These are phyloP conservation scores for Tricholomella constricta DNA, from an alignment of 768 basidiomycete genomes.

Conservation along the genomic window DNA sequence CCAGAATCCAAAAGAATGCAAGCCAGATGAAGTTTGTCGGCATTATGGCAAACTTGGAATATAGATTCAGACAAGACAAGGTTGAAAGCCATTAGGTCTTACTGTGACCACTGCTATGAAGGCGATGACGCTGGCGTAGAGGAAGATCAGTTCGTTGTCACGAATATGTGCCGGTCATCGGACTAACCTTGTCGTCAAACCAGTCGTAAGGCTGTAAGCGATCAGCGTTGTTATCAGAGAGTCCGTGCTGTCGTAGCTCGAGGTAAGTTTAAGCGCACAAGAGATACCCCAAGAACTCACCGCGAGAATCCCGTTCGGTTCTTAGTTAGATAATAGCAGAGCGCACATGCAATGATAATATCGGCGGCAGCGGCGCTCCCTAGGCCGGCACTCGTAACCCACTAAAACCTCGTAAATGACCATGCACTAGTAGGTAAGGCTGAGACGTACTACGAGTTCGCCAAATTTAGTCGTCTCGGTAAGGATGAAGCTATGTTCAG, in stretches of 20 bases:
- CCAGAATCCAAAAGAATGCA: conserved; percentile 52
- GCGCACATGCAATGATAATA: conserved; percentile 47
- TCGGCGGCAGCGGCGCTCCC: conserved; percentile 52
- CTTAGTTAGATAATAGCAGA: conserved; percentile 50
- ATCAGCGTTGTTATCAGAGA: conserved; percentile 45
- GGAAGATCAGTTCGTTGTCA: not conserved
- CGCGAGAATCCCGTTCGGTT: conserved; percentile 47
- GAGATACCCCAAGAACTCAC: conserved; percentile 23
- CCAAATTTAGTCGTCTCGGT: conserved; percentile 34
- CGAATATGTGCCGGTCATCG: not conserved
- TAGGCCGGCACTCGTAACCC: conserved; percentile 51
- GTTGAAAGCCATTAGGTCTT: conserved; percentile 7
- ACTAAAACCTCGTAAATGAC: conserved; percentile 41
- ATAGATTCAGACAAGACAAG: not conserved
- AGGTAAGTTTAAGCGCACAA: not conserved
- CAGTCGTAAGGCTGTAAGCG: conserved; percentile 46
- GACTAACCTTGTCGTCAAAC: conserved; percentile 43
- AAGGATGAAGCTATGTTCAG: conserved; percentile 34
- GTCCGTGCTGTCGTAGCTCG: conserved; percentile 35
- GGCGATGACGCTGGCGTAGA: conserved; percentile 36
- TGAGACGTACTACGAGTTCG: conserved; percentile 36
- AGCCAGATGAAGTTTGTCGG: conserved; percentile 50
- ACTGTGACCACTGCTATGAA: conserved; percentile 44
- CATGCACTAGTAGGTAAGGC: not conserved
- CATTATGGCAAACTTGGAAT: conserved; percentile 43